phyloP scores from a whole-genome alignment of 2,329 filamentous ascomycete genomes.

The Aureobasidium vineae region DNA sequence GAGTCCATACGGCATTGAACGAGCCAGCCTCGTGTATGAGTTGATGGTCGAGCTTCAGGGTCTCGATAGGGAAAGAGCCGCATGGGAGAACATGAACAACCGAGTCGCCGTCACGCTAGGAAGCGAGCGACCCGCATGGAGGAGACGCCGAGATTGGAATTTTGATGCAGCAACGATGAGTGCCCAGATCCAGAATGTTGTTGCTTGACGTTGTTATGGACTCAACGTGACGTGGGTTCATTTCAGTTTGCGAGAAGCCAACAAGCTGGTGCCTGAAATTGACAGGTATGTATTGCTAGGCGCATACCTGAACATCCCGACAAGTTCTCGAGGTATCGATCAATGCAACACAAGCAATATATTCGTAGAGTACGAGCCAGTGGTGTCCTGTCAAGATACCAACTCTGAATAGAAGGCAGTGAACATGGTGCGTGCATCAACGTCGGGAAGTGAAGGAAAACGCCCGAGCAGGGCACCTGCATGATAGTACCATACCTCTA shows the following conservation, averaged over 20 bases:
- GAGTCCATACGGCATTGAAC: background rate
- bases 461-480: too few species aligned
- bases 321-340: background rate
- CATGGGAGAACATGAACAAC: background rate
- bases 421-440: too few species aligned
- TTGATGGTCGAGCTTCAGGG: background rate
- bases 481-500: background rate
- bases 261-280: background rate
- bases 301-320: background rate
- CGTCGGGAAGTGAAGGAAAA: too few species aligned
- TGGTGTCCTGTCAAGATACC: too few species aligned
- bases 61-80: background rate
- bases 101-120: background rate
- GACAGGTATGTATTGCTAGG: background rate
- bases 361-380: background rate
- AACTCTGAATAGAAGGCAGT: background rate
- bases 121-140: background rate
- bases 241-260: background rate
- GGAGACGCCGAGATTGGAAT: too few species aligned
- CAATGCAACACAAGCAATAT: background rate
- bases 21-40: conserved; percentile 8
- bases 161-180: background rate
- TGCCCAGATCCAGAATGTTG: background rate
- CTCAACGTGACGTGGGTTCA: background rate
- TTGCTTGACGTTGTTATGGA: background rate